Base-by-base conservation (phyloP, 768 basidiomycete species). In the Boletus pseudo-olivaceus region DNA sequence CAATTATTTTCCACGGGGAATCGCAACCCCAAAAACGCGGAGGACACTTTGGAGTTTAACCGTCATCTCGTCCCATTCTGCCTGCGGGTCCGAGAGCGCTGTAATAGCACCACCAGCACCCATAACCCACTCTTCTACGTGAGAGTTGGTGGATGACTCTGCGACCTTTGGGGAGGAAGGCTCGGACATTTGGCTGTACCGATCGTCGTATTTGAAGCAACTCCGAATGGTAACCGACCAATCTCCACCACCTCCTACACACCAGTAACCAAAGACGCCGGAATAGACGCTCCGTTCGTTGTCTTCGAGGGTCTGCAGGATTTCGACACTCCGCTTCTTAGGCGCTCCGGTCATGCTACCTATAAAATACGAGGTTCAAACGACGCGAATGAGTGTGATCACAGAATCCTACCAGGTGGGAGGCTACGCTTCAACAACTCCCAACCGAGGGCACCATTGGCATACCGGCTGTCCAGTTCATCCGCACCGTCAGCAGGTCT, bases 321-420 rank as follows among this genome's bases (percentile, higher is more conserved):
- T 86, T 70, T 97, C 90, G 8, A 97, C 87, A 52, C 90, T 92
- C 32, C 95, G 85, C 63, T 96, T 88, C 74, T 98, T 98, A 0
- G 95, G 95, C 0, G 95, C 95, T 34, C 95, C 95, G 2, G 95
- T 98, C 95, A 98, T 98, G 55, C 92, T 94, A 1, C 93, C 93
- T 94, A 56, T 32, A 44, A 19, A 17, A 15, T 4, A 39, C 20
- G 15, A 32, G 17, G 52, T 47, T 52, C 55, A 56, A 42, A 34
- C 14, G 23, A 53, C 6, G 50, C 14, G 15, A 41, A 38, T 15
- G 20, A 17, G 5, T 12, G 51, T 44, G n/a, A 41, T 29, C 42
- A 51, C 19, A 30, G 27, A 38, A 39, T 38, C 61, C 74, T 60
- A 88, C 94, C 94, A 51, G 95, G 93, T 15, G 95, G 95, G 50